phyloP scores from a whole-genome alignment of 1,284 basidiomycete genomes.

The Rhodotorula sp. region DNA sequence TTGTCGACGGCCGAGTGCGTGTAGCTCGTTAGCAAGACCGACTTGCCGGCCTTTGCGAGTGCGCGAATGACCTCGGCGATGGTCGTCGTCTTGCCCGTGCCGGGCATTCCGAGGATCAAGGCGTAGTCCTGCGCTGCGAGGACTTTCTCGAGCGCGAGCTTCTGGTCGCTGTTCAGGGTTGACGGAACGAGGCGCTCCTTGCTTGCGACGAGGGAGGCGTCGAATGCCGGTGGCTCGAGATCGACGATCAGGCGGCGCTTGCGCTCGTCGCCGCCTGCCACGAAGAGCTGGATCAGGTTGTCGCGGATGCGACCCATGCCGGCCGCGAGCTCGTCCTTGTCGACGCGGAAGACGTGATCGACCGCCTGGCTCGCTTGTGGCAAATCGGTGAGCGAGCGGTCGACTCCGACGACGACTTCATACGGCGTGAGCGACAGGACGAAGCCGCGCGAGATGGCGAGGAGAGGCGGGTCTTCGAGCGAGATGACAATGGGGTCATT shows the following conservation, averaged over 20 bases:
- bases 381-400: constrained; percentile 66
- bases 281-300: constrained; percentile 87
- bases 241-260: constrained; percentile 76
- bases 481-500: constrained; percentile 79
- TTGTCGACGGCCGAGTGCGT: constrained; percentile 98
- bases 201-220: constrained; percentile 30
- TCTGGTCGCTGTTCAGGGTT: constrained; percentile 73
- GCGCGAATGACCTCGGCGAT: constrained; percentile 83
- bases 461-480: constrained; percentile 77
- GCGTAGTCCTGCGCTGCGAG: constrained; percentile 85
- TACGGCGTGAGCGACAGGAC: constrained; percentile 69
- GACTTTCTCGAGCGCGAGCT: constrained; percentile 69
- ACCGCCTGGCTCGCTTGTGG: constrained; percentile 58
- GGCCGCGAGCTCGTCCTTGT: constrained; percentile 85
- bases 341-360: constrained; percentile 71
- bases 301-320: constrained; percentile 86
- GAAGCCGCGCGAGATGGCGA: constrained; percentile 82
- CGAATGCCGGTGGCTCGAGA: constrained; percentile 67
- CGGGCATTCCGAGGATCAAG: constrained; percentile 93
- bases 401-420: constrained; percentile 72
- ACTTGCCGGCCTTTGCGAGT: constrained; percentile 78
- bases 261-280: constrained; percentile 65
- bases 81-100: constrained; percentile 96
- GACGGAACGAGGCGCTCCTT: constrained; percentile 36
- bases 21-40: constrained; percentile 84